Percentiles rank a stretch among this genome's conserved stretches.
These are phyloP conservation scores for Phialemoniopsis sp. DNA, from an alignment of 2,329 filamentous ascomycete genomes.

Conservation along the genomic window DNA sequence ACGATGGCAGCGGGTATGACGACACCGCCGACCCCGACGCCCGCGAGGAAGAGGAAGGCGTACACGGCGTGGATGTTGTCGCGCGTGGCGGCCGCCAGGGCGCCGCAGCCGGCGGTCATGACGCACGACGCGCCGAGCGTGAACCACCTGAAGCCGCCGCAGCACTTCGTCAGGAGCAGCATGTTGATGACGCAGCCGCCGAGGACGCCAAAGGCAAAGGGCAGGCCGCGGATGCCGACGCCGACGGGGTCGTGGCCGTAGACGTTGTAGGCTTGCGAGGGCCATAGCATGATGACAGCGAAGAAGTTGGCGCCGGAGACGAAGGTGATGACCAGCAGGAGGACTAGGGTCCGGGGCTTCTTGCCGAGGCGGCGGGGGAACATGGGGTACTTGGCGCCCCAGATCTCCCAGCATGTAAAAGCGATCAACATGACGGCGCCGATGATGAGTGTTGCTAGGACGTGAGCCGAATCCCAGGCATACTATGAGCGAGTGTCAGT, in stretches of 20 bases:
- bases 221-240: slow-evolving; percentile 61
- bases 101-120: slow-evolving; percentile 62
- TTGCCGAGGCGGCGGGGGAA: slow-evolving; percentile 32
- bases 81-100: slow-evolving; percentile 41
- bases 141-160: slow-evolving; percentile 55
- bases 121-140: slow-evolving; percentile 55
- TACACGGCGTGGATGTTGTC: slow-evolving; percentile 53
- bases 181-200: slow-evolving; percentile 56
- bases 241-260: slow-evolving; percentile 61
- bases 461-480: slow-evolving; percentile 28
- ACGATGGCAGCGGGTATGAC: slow-evolving; percentile 66
- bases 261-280: slow-evolving; percentile 60
- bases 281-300: slow-evolving; percentile 55
- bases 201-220: slow-evolving; percentile 61
- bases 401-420: slow-evolving; percentile 28
- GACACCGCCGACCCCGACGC: slow-evolving; percentile 63
- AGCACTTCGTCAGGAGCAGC: slow-evolving; percentile 50
- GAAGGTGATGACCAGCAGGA: slow-evolving; percentile 54
- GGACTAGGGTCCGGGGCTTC: slow-evolving; percentile 41
- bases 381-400: slow-evolving; percentile 35
- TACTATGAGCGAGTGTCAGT: slow-evolving; percentile 15
- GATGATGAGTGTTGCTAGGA: slow-evolving; percentile 33
- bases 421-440: slow-evolving; percentile 29
- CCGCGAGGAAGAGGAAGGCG: slow-evolving; percentile 55
- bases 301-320: slow-evolving; percentile 58